Evolutionary conservation across 805 yeast species (phyloP).

Genomic region (Saturnispora dispora): DNA sequence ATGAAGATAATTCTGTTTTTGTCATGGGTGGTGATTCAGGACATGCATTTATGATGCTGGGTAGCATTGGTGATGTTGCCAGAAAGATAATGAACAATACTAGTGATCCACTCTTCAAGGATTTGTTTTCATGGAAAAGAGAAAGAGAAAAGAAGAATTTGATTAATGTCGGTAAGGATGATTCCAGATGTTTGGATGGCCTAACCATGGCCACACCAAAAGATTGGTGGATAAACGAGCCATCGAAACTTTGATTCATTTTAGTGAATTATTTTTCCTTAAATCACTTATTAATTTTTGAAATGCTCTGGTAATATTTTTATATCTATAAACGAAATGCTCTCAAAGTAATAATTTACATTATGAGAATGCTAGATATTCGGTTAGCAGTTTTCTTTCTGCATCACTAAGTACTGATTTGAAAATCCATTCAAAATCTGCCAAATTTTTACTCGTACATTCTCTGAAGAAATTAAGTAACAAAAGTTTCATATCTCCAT

Average conservation of each 20-base stretch:
- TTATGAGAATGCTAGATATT: conserved; percentile 26
- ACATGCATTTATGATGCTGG: conserved; percentile 32
- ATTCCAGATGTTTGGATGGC: conserved; percentile 22
- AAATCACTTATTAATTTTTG: too few species aligned
- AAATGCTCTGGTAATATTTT: neutral
- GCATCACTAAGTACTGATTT: conserved; percentile 35
- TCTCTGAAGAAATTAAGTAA: conserved; percentile 48
- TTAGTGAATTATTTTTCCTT: too few species aligned
- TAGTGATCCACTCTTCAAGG: conserved; percentile 13
- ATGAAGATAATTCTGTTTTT: conserved; percentile 21
- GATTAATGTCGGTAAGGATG: conserved; percentile 19
- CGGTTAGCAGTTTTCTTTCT: conserved; percentile 46
- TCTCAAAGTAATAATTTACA: neutral
- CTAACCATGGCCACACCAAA: conserved; percentile 19
- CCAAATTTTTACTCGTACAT: conserved; percentile 39
- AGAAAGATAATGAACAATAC: conserved; percentile 14
- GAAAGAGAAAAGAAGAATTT: conserved; percentile 19
- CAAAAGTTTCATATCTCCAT: conserved; percentile 27
- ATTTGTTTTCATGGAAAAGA: conserved; percentile 23
- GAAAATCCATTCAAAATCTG: conserved; percentile 46
- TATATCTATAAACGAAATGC: neutral
- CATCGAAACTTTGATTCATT: conserved; percentile 5
- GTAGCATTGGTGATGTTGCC: conserved; percentile 25
- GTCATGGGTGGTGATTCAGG: conserved; percentile 34
- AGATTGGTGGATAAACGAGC: conserved; percentile 17